Conservation (phyloP, 2,329 filamentous ascomycete species). For the Aspergillus texensis region DNA sequence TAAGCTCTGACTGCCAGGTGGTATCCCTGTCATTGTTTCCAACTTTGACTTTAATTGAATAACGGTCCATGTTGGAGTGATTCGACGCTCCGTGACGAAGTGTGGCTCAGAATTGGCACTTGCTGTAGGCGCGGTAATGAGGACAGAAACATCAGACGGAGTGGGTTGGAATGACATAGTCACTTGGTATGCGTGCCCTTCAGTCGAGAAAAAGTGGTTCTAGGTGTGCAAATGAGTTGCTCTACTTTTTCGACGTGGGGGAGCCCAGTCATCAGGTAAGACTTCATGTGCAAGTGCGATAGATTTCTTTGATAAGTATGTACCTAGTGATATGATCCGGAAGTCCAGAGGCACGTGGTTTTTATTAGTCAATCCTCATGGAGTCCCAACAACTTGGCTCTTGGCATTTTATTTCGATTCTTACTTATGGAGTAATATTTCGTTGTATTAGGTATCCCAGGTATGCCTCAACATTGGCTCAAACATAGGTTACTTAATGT, state of each 20-base stretch:
- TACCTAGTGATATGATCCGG: not conserved
- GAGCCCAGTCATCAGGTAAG: not conserved
- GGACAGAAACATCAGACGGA: slow-evolving; percentile 42
- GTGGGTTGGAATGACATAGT: slow-evolving; percentile 42
- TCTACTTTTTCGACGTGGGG: not conserved
- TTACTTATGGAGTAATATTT: not conserved
- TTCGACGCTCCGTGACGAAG: slow-evolving; percentile 78
- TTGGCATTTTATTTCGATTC: not conserved
- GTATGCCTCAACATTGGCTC: not conserved
- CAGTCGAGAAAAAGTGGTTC: not conserved
- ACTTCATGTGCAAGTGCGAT: not conserved
- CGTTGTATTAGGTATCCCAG: not conserved
- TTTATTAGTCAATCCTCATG: not conserved
- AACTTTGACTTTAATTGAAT: slow-evolving; percentile 81
- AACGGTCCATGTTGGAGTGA: slow-evolving; percentile 91
- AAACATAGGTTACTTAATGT: not conserved
- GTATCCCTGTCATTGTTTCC: slow-evolving; percentile 90
- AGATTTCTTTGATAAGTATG: too few relatives aligned
- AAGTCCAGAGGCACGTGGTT: not conserved
- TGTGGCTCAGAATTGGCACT: slow-evolving; percentile 29
- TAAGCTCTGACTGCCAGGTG: slow-evolving; percentile 76
- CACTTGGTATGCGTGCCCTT: not conserved
- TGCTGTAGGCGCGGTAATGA: slow-evolving; percentile 38
- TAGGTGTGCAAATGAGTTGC: not conserved
- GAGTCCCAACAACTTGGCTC: not conserved